Evolutionary conservation across 495 filamentous ascomycete genomes (phyloP).

Genomic region (Rostrohypoxylon terebratum): DNA sequence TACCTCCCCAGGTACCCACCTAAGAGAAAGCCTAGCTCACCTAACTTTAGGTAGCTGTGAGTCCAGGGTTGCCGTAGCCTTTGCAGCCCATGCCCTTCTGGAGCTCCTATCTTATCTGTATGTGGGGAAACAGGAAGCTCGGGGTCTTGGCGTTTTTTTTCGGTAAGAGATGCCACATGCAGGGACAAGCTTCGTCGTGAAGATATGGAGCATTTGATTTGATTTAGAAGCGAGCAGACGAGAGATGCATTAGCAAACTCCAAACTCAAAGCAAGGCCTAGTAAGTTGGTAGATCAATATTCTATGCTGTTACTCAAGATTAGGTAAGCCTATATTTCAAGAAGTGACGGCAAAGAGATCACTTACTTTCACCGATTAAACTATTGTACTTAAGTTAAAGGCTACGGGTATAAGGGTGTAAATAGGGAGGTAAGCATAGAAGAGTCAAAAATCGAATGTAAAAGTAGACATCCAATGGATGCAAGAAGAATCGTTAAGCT

Average conservation of each 20-base stretch:
- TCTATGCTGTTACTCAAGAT: neutral
- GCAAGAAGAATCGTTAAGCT: neutral
- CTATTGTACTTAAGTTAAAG: neutral
- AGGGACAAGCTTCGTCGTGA: conserved; percentile 23
- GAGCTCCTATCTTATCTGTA: conserved; percentile 48
- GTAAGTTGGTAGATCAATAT: neutral
- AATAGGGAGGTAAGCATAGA: neutral
- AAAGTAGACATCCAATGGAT: neutral
- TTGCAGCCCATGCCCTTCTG: neutral
- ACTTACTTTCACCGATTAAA: conserved; percentile 23
- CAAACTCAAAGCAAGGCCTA: neutral
- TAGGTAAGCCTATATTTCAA: neutral
- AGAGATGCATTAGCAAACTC: neutral
- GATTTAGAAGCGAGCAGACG: conserved; percentile 13
- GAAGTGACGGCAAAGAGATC: neutral
- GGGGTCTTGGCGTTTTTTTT: neutral
- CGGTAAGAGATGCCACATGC: conserved; percentile 35
- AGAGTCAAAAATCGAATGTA: neutral
- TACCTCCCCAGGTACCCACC: conserved; percentile 37
- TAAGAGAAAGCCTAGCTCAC: conserved; percentile 23
- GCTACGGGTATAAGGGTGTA: neutral
- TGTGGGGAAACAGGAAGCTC: conserved; percentile 38
- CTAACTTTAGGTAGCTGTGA: conserved; percentile 31
- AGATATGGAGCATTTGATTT: neutral
- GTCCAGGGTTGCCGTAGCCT: conserved; percentile 1